Conservation (phyloP, 192 early-diverging fungal species). For the Cladochytrium replicatum region DNA sequence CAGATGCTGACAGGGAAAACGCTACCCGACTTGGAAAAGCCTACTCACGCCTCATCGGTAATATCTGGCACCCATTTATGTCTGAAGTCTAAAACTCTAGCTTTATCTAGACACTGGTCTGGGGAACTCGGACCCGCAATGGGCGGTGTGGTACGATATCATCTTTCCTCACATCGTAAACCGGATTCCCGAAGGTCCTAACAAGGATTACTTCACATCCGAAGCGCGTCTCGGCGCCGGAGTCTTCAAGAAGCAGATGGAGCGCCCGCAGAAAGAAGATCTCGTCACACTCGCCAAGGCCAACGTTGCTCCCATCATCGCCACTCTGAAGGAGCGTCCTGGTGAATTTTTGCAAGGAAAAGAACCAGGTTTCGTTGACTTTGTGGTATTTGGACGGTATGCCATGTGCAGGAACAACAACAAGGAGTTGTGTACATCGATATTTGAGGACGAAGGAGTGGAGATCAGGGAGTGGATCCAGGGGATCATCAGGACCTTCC, state of each 20-base stretch:
- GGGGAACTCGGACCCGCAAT: conserved; percentile 19
- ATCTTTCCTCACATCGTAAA: not conserved
- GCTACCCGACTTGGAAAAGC: conserved; percentile 8
- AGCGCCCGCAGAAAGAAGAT: conserved; percentile 1
- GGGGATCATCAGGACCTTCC: conserved; percentile 4
- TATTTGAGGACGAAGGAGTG: conserved; percentile 18
- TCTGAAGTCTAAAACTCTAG: too few relatives aligned
- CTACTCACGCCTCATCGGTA: conserved; percentile 13
- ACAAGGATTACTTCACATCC: conserved; percentile 12
- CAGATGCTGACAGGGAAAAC: not conserved
- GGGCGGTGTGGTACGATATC: conserved; percentile 23
- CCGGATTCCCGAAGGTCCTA: conserved; percentile 1
- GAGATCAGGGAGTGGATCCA: conserved; percentile 19
- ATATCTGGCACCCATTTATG: too few relatives aligned
- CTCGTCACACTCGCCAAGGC: conserved; percentile 9
- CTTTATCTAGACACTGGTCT: too few relatives aligned
- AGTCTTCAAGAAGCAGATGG: conserved; percentile 3
- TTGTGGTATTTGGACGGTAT: conserved; percentile 25
- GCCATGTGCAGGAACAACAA: conserved; percentile 16
- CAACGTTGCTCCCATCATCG: conserved; percentile 14
- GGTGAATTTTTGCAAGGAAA: conserved; percentile 23
- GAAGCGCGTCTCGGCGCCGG: conserved; percentile 10
- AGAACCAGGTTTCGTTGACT: conserved; percentile 22
- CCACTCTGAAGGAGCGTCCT: conserved; percentile 13
- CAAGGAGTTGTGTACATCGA: conserved; percentile 4